Percentiles rank a stretch among this genome's conserved stretches.
phyloP scores from a whole-genome alignment of 2,329 filamentous ascomycete genomes.

The Proliferodiscus dingleyae region DNA sequence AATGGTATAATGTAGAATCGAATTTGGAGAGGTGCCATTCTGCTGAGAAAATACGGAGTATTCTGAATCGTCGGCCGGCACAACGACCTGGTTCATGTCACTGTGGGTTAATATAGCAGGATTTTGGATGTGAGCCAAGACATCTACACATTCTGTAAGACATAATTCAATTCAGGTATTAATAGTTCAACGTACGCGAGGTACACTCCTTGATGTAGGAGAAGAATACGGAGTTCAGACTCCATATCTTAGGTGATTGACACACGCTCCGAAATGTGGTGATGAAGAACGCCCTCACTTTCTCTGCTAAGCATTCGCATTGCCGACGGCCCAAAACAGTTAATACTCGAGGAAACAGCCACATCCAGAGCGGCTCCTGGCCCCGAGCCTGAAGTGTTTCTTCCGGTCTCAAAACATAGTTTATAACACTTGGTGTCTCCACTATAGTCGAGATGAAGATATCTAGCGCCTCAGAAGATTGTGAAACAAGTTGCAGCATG shows the following conservation, averaged over 20 bases:
- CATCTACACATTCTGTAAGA: constrained; percentile 16
- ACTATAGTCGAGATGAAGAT: constrained; percentile 72
- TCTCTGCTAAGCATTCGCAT: constrained; percentile 43
- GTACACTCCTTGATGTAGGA: constrained; percentile 43
- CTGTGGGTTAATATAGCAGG: constrained; percentile 11
- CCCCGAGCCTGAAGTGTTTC: constrained; percentile 46
- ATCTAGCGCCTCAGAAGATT: constrained; percentile 68
- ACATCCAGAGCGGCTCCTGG: constrained; percentile 59
- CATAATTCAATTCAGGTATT: background rate
- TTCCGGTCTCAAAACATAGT: constrained; percentile 38
- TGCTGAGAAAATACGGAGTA: constrained; percentile 7
- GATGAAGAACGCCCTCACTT: constrained; percentile 50
- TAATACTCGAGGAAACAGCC: constrained; percentile 56
- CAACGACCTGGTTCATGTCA: constrained; percentile 12
- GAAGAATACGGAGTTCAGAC: constrained; percentile 39
- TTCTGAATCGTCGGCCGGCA: constrained; percentile 21
- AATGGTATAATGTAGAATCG: constrained; percentile 21
- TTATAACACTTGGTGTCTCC: constrained; percentile 67
- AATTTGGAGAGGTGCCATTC: background rate
- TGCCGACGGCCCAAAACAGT: constrained; percentile 50
- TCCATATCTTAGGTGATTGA: constrained; percentile 44
- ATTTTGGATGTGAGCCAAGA: constrained; percentile 23
- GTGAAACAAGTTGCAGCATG: constrained; percentile 49
- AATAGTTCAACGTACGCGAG: constrained; percentile 20
- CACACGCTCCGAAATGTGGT: constrained; percentile 43